phyloP scores from a whole-genome alignment of 345 rosid genomes.

The Pistacia atlantica region DNA sequence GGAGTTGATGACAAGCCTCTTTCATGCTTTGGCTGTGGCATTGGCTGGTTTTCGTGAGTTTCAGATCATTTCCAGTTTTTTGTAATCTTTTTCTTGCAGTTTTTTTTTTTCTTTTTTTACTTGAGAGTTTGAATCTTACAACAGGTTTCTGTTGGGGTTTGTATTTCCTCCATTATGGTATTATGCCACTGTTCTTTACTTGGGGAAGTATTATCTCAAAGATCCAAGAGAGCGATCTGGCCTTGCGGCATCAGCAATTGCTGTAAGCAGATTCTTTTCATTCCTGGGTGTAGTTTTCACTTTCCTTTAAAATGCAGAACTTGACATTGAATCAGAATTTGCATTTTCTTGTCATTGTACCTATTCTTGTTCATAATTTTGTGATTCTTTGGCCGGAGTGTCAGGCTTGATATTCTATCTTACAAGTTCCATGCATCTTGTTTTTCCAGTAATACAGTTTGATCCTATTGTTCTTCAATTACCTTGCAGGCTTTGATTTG shows the following conservation, averaged over 20 bases:
- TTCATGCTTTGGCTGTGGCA: conserved; percentile 35
- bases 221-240: conserved; percentile 38
- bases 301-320: too few species aligned
- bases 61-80: neutral
- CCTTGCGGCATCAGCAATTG: conserved; percentile 45
- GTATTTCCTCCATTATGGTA: conserved; percentile 34
- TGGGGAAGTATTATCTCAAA: conserved; percentile 24
- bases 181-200: conserved; percentile 28
- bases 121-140: neutral
- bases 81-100: neutral
- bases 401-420: neutral
- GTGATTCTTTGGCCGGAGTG: too few species aligned
- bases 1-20: conserved; percentile 27
- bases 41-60: conserved; percentile 39
- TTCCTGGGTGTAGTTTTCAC: too few species aligned
- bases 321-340: neutral
- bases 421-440: neutral
- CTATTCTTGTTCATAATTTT: neutral
- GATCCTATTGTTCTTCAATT: neutral
- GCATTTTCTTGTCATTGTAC: neutral
- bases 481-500: conserved; percentile 29
- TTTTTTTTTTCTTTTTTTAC: too few species aligned
- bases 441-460: too few species aligned
- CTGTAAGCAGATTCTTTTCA: conserved; percentile 20
- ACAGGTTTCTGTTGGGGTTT: conserved; percentile 34